Conservation (phyloP, 2,329 filamentous ascomycete genomes). For the Annulohypoxylon truncatum region DNA sequence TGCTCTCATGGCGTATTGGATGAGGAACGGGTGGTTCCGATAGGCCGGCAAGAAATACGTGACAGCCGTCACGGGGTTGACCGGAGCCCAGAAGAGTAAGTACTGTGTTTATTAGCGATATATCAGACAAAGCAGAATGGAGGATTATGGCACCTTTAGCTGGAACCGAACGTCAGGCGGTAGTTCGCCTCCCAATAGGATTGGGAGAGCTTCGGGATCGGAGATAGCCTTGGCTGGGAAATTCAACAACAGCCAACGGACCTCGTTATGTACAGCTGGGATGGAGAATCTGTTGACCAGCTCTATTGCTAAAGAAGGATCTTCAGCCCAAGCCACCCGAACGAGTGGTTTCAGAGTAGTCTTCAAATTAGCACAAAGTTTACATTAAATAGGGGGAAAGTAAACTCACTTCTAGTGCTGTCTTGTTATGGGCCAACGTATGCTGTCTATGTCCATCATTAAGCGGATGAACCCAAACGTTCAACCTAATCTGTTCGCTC, state of each 20-base stretch:
- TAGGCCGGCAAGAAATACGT: slow-evolving; percentile 94
- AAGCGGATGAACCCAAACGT: slow-evolving; percentile 90
- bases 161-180: slow-evolving; percentile 85
- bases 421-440: slow-evolving; percentile 57
- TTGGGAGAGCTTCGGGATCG: slow-evolving; percentile 83
- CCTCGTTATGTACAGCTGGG: slow-evolving; percentile 75
- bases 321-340: slow-evolving; percentile 87
- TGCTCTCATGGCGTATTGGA: slow-evolving; percentile 97
- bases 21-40: slow-evolving; percentile 88
- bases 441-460: slow-evolving; percentile 64
- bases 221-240: slow-evolving; percentile 84
- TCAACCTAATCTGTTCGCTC: slow-evolving; percentile 84
- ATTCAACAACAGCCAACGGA: slow-evolving; percentile 82
- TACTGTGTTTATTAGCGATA: slow-evolving; percentile 67
- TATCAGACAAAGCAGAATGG: neutral
- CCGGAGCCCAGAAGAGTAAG: slow-evolving; percentile 89
- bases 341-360: slow-evolving; percentile 72
- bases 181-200: slow-evolving; percentile 81
- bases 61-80: slow-evolving; percentile 92
- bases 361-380: slow-evolving; percentile 46
- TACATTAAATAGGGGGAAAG: neutral
- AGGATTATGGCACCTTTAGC: slow-evolving; percentile 72
- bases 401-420: slow-evolving; percentile 54
- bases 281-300: slow-evolving; percentile 83
- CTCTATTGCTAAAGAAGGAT: slow-evolving; percentile 87